Evolutionary conservation across 257 asterid species (phyloP).

Genomic region (Sherardia arvensis): DNA sequence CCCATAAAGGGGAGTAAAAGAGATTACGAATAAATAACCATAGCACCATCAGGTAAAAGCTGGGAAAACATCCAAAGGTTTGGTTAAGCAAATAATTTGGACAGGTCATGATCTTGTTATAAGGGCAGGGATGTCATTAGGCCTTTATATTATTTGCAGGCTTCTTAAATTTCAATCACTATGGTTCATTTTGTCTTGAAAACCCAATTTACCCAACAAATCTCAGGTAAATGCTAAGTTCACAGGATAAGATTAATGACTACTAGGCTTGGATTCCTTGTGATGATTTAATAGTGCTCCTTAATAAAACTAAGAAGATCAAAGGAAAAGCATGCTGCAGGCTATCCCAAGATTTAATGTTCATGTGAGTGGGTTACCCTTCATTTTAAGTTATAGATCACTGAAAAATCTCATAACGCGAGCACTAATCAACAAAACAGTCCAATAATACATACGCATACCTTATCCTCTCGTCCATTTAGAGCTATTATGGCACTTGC

Average conservation of each 20-base stretch:
- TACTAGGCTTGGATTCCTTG: not conserved
- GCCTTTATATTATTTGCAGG: not conserved
- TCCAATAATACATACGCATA: conserved; percentile 23
- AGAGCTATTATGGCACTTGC: conserved; percentile 25
- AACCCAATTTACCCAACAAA: not conserved
- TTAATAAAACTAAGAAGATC: not conserved
- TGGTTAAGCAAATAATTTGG: not conserved
- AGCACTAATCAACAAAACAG: not conserved
- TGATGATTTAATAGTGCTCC: not conserved
- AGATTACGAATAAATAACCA: not conserved
- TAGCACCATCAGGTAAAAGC: too few relatives aligned
- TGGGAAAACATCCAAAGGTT: not conserved
- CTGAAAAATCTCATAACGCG: not conserved
- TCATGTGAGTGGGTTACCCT: not conserved
- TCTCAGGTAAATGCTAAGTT: not conserved
- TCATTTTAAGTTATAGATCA: not conserved
- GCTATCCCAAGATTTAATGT: not conserved
- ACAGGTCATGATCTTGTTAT: not conserved
- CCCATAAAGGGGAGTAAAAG: not conserved
- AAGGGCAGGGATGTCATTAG: not conserved
- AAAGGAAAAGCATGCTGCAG: not conserved
- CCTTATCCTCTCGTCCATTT: conserved; percentile 56
- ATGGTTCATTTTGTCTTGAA: not conserved
- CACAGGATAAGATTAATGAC: not conserved
- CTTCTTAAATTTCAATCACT: not conserved